A percentile compares a stretch with the other conserved stretches of the same genome.
Conservation (phyloP, 2,329 filamentous ascomycete species). For the Cryphonectria parasitica region DNA sequence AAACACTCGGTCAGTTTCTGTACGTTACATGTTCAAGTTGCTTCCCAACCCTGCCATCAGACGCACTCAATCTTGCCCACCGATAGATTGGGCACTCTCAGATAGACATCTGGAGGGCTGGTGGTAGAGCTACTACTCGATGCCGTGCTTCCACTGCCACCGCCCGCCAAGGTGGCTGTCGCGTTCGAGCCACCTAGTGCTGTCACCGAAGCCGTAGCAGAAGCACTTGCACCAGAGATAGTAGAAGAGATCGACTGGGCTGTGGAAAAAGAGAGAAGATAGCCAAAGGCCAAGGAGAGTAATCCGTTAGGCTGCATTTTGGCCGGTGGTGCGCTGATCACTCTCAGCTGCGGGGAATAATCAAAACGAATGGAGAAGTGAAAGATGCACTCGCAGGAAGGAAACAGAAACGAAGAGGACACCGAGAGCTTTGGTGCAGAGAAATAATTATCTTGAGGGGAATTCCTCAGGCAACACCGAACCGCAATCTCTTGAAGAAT, state of each 20-base stretch:
- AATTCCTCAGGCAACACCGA: no score
- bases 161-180: constrained; percentile 26
- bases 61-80: constrained; percentile 58
- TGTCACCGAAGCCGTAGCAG: constrained; percentile 22
- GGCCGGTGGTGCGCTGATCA: not conserved
- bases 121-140: constrained; percentile 35
- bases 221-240: constrained; percentile 21
- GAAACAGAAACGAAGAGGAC: not conserved
- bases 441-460: no score
- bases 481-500: no score
- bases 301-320: constrained; percentile 32
- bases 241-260: constrained; percentile 39
- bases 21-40: not conserved
- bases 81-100: constrained; percentile 60
- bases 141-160: constrained; percentile 33
- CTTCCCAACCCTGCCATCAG: no score
- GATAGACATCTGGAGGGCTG: constrained; percentile 58
- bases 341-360: not conserved
- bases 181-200: constrained; percentile 27
- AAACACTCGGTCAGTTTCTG: not conserved
- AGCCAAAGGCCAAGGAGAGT: constrained; percentile 37
- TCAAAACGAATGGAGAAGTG: not conserved
- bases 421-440: not conserved
- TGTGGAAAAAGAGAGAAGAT: constrained; percentile 36
- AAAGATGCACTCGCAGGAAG: not conserved